Evolutionary conservation across 2,329 filamentous ascomycete species (phyloP), one percentile per base, ranked within the genome.

Genomic region (Neospermospora avenae): DNA sequence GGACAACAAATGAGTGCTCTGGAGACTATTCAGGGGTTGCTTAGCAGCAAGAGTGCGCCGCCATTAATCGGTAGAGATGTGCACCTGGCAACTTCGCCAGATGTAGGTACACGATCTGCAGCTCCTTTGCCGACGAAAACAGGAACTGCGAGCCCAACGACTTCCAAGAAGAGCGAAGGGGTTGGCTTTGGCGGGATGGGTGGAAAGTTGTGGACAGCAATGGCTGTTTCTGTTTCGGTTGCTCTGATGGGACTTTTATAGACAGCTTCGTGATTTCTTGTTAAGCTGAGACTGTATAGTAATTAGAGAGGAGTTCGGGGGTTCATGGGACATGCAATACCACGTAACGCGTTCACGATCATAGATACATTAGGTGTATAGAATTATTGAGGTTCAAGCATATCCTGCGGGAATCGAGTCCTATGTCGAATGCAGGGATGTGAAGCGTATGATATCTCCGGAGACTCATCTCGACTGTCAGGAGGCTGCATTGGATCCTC

Each of bases 1-100:
- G 86, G 86, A 4, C 82, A 86, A 72, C 80, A 87, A 70, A 84
- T 88, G 83, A 82, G 79, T 58, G 86, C 84, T 1, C 77, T 88
- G 53, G 85, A 88, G 74, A 78, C 80, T 1, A 76, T 88, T 16
- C 85, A 88, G 69, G 84, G 84, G 3, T 74, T 87, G 3, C 73
- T 89, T 52, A 75, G 77, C 14, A 68, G 73, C 14, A 67, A 75
- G 4, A 75, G 78, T 1, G 61, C 70, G 3, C 72, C 77, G 5
- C 84, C 84, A 14, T 18, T 71, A 22, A 57, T 65, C 42, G 52
- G 57, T 44, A 16, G 51, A 8, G 45, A 68, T 41, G 64, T 70
- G 10, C 65, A 68, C 46, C 48, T 65, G 24, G 60, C 54, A 39
- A 4, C 59, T 4, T 46, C 57, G 16, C 31, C 41, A 3, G 37